phyloP scores from a whole-genome alignment of 1,284 basidiomycete genomes.

The Moniliella sp. region DNA sequence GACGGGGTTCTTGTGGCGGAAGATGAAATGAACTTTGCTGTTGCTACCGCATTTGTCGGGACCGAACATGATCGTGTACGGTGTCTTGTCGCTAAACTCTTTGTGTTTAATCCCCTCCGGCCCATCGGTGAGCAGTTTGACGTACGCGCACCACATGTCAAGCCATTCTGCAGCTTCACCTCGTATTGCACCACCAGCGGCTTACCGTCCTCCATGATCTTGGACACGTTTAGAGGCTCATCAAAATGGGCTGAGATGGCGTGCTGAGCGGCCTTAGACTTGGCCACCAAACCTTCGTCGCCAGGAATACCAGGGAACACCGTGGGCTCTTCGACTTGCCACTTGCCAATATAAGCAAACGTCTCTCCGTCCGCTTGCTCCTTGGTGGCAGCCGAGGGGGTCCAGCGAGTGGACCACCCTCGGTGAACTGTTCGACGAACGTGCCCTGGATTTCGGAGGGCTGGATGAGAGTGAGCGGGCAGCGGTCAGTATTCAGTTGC shows the following conservation, averaged over 20 bases:
- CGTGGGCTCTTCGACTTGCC: constrained; percentile 75
- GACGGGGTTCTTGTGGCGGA: constrained; percentile 30
- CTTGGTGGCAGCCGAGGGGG: constrained; percentile 85
- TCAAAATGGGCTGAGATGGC: constrained; percentile 79
- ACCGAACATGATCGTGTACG: constrained; percentile 35
- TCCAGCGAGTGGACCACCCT: constrained; percentile 81
- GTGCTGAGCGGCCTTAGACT: constrained; percentile 77
- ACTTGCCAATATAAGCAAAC: constrained; percentile 89
- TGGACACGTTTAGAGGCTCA: no score
- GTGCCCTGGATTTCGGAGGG: constrained; percentile 60
- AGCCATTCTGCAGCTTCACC: constrained; percentile 85
- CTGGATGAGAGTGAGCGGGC: no score
- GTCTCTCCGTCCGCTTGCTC: constrained; percentile 35
- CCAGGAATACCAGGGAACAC: constrained; percentile 41
- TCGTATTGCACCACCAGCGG: constrained; percentile 94
- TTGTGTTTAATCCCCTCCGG: constrained; percentile 26
- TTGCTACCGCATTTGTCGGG: constrained; percentile 30
- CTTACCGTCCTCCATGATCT: constrained; percentile 56
- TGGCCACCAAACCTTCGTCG: constrained; percentile 34
- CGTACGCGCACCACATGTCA: constrained; percentile 94
- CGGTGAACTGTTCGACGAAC: constrained; percentile 90
- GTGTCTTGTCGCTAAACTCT: constrained; percentile 31
- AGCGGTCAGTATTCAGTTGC: no score
- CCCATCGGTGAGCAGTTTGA: constrained; percentile 59
- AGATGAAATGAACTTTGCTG: constrained; percentile 34